Base-by-base conservation (phyloP, 345 rosid genomes). In the Alliaria petiolata region DNA sequence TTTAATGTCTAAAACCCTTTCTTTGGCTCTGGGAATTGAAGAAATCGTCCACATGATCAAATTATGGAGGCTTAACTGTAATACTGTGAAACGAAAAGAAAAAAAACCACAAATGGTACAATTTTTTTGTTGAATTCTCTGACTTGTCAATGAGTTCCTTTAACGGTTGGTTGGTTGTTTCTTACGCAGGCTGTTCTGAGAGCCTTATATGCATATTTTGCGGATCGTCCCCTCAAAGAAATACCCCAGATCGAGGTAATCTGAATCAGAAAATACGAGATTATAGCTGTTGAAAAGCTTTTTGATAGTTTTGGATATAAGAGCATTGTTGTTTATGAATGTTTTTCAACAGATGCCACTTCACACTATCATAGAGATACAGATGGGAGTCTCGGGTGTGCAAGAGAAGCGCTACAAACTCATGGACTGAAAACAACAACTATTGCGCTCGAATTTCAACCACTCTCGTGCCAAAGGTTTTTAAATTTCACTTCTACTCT, bases 151-250 rank as follows among this genome's bases (percentile, higher is more conserved):
- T 16, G 58, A 52, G 38, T 34, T 62, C 47, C 55, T 30, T 59
- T 65, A 36, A 44, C 33, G 22, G 17, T 39, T 25, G n/a, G n/a
- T n/a, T n/a, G n/a, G n/a, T n/a, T n/a, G 49, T 10, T 42, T 43
- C 25, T 8, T 4, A 26, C 36, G 20, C 90, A 95, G 99, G 99
- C 99, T 0, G 99, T 95, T 28, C 77, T 95, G 76, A 84, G 99
- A 86, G 99, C 99, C n/a, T 77, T 95, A n/a, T 95, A 95, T 80
- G 86, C 98, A 46, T 95, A 95, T 76, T 95, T 95, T 78, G 97
- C 99, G 73, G 99, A 95, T 75, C 88, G 97, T 62, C 99, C 99
- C 42, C 87, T 95, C 35, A 79, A 90, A 53, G 99, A 95, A 83
- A 95, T 95, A 79, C 99, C 98, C 8, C 92, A 92, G 68, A 90